Base-by-base conservation (phyloP, 2,329 filamentous ascomycete genomes). In the Cordyceps cicadae region DNA sequence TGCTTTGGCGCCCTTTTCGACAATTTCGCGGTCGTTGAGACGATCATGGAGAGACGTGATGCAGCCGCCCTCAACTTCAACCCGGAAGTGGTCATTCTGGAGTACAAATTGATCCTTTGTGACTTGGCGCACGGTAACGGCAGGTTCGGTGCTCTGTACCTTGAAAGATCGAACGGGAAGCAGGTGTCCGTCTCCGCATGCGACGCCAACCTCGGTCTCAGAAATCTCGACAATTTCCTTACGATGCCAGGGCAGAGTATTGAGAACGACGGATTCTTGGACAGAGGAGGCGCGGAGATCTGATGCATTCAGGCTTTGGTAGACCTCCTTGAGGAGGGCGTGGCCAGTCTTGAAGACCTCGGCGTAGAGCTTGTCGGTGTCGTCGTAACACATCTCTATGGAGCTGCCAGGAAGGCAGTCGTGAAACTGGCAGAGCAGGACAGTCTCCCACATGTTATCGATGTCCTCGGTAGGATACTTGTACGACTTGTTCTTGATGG, bases 321-420 rank as follows among this genome's bases (percentile, higher is more conserved):
- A 81, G 5, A 92, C 82, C 19, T 90, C 86, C 50, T 87, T 80
- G 46, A 94, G 79, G 3, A 95, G 76, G 64, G 82, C 85, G 65
- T 89, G 77, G 6, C 90, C 93, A 1, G 84, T 91, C 65, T 86
- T 78, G 70, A 96, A 96, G 2, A 96, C 84, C 66, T 90, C 80
- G 2, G 84, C 88, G 70, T 99, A 99, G 7, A 96, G 81, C 76
- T 92, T 83, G 70, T 96, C 89, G 3, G 92, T 96, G 71, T 99
- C 94, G 71, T 96, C 90, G 68, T 97, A 97, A 73, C 92, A 96
- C 92, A 97, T 97, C 73, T 95, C 92, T 67, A 99, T 97, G 39
- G 86, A 90, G 70, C 91, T 97, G 60, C 94, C 94, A 0, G 94
- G 94, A 56, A 99, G 80, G 71, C 94, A 97, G 71, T 99, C 94